Evolutionary conservation across 176 grass and related monocot genomes (phyloP).

Genomic region (Pontederia crassipes): DNA sequence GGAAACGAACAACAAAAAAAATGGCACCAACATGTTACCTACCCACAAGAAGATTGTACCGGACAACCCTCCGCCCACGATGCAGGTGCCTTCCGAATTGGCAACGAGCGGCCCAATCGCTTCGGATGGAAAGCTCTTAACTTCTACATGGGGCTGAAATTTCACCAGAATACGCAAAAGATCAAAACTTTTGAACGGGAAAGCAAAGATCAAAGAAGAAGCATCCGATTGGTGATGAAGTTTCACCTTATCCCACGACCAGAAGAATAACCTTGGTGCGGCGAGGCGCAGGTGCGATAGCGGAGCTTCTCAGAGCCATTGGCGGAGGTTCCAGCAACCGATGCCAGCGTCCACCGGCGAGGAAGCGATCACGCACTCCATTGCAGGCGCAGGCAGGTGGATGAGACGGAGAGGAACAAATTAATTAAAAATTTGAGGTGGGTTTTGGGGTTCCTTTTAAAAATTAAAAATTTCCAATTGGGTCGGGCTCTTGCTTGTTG

Average conservation of each 20-base stretch:
- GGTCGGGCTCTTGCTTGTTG: no score
- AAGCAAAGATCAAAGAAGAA: background rate
- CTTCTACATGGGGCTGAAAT: constrained; percentile 61
- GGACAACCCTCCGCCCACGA: constrained; percentile 58
- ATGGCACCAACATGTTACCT: constrained; percentile 35
- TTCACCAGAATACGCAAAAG: background rate
- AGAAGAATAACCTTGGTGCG: constrained; percentile 34
- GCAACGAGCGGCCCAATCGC: constrained; percentile 61
- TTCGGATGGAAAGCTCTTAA: constrained; percentile 77
- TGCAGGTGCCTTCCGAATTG: constrained; percentile 65
- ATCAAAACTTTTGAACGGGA: background rate
- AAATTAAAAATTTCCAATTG: no score
- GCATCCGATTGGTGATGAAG: background rate
- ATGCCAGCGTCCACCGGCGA: constrained; percentile 50
- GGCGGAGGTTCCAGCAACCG: constrained; percentile 44
- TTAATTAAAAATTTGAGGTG: background rate
- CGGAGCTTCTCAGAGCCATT: constrained; percentile 31
- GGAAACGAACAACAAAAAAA: background rate
- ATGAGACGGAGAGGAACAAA: background rate
- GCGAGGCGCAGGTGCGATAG: no score
- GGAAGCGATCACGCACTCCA: constrained; percentile 25
- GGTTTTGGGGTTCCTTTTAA: background rate
- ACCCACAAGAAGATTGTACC: constrained; percentile 75
- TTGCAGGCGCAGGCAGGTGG: background rate
- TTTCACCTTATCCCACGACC: constrained; percentile 71